A percentile compares a stretch with the other conserved stretches of the same genome.
Evolutionary conservation across 768 basidiomycete species (phyloP).

Genomic region (Amanita rubescens): DNA sequence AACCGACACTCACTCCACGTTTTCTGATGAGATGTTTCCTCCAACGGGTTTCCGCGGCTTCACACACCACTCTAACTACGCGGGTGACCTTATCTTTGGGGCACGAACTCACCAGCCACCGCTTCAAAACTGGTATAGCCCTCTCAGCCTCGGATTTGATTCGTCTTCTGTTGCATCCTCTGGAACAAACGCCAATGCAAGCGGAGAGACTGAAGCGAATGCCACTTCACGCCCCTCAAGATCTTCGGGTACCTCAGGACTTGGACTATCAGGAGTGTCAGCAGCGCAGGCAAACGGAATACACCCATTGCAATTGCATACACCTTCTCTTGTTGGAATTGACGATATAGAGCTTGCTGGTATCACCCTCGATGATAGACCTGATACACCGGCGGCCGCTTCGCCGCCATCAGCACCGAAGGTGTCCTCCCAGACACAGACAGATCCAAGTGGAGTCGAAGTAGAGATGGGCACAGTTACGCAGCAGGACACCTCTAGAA

Average conservation of each 20-base stretch:
- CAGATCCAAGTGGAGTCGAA: not conserved
- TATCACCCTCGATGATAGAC: conserved; percentile 59
- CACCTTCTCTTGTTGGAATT: conserved; percentile 55
- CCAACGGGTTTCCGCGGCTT: conserved; percentile 58
- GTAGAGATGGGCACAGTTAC: conserved; percentile 9
- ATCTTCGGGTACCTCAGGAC: conserved; percentile 8
- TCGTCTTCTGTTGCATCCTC: conserved; percentile 12
- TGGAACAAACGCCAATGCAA: conserved; percentile 1
- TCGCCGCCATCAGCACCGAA: conserved; percentile 3
- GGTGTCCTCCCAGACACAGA: not conserved
- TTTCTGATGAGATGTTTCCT: conserved; percentile 57
- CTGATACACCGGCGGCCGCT: conserved; percentile 8
- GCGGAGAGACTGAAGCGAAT: not conserved
- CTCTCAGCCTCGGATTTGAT: conserved; percentile 15
- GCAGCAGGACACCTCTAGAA: not conserved
- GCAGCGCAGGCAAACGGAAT: conserved; percentile 26
- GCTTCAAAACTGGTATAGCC: conserved; percentile 25
- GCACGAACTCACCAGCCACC: conserved; percentile 57
- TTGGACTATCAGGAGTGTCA: conserved; percentile 16
- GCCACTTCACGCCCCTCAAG: too few relatives aligned
- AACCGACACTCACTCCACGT: conserved; percentile 60
- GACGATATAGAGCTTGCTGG: conserved; percentile 68
- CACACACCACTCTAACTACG: conserved; percentile 77
- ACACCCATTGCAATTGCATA: conserved; percentile 55
- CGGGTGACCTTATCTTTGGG: conserved; percentile 81